Evolutionary conservation across 2,329 filamentous ascomycete species (phyloP), one percentile per base, ranked within the genome.

Genomic region (Thermothelomyces thermophilus): DNA sequence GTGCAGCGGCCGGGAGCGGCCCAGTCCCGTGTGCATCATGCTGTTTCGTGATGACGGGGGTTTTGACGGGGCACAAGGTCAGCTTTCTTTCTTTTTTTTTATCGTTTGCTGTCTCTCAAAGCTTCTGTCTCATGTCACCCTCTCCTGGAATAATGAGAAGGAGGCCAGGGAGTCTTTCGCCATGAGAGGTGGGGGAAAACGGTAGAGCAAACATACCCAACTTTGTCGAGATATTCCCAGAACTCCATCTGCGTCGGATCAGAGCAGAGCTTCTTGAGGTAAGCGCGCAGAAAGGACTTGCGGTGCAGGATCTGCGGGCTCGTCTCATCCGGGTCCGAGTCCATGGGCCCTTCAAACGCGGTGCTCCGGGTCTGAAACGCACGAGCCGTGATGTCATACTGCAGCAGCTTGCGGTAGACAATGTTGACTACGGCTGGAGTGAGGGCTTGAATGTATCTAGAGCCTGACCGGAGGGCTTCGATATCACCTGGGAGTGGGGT

Each of bases 361-460:
- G 78, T 82, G 53, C 74, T 77, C 19, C 75, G 68, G 1, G 79
- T 81, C 51, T 81, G 76, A 64, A 91, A 89, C 13, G 86, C 85
- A 46, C 85, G 79, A 1, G 87, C 86, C 3, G 87, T 93, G 65
- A 91, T 87, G 63, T 91, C 87, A 67, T 87, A 87, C 61, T 83
- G 79, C 10, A 91, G 73, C 0, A 93, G 76, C 64, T 91, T 91
- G 62, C 83, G 82, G 72, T 91, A 93, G 30, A 91, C 85, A 53
- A 90, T 86, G 67, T 90, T 89, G 62, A 91, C 86, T 19, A 93
- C 78, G 40, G 86, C 83, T 1, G 88, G 88, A 56, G 91, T 89
- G 28, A 91, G 77, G n/a, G 83, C 80, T 61, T 85, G 86, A 70
- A 90, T 84, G 68, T 89, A 89, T 65, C 88, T 88, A 52, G 80